Conservation (phyloP, 306 rosid species). For the Acacia acuminata region DNA sequence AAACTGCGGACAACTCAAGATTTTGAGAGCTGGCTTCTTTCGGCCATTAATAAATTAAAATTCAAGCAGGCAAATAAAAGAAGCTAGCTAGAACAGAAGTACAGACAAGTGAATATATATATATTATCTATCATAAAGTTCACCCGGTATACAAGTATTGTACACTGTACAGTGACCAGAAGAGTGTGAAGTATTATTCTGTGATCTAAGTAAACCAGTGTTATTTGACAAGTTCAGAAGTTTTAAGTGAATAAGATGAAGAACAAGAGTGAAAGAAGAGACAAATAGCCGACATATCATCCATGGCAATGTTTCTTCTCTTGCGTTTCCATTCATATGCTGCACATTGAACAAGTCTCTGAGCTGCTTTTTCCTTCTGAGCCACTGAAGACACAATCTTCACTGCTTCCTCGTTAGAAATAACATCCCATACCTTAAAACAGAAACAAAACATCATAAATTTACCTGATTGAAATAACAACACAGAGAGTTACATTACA, state of each 20-base stretch:
- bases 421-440: slow-evolving; percentile 72
- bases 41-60: background rate
- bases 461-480: background rate
- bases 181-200: background rate
- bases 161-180: background rate
- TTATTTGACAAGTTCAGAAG: background rate
- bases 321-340: slow-evolving; percentile 67
- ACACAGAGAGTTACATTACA: background rate
- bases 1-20: background rate
- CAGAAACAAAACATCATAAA: background rate
- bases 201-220: background rate
- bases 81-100: background rate
- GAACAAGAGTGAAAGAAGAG: slow-evolving; percentile 53
- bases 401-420: slow-evolving; percentile 74
- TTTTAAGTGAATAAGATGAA: slow-evolving; percentile 11
- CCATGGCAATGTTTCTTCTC: slow-evolving; percentile 68
- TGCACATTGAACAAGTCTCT: slow-evolving; percentile 62
- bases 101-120: background rate
- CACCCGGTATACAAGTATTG: background rate
- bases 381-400: slow-evolving; percentile 49
- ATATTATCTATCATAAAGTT: background rate
- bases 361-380: slow-evolving; percentile 59
- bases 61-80: background rate
- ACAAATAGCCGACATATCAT: slow-evolving; percentile 76
- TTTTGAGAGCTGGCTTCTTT: background rate